Evolutionary conservation across 352 stramenopile genomes (phyloP).

Genomic region (Phytophthora pini): DNA sequence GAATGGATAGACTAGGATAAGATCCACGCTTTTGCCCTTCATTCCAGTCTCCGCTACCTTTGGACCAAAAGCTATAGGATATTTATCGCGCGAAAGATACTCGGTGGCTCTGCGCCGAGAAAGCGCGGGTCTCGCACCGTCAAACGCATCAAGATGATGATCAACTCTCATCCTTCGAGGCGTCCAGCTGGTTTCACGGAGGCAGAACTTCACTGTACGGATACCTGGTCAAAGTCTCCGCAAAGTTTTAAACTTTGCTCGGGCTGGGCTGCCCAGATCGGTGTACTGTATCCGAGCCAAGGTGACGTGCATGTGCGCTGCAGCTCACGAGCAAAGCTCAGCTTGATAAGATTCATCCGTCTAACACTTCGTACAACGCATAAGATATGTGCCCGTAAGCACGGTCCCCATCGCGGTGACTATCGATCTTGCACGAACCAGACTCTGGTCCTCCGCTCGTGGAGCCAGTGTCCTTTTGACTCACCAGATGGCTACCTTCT

Average conservation of each 20-base stretch:
- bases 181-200: conserved; percentile 11
- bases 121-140: background rate
- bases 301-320: background rate
- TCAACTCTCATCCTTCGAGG: conserved; percentile 8
- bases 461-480: conserved; percentile 28
- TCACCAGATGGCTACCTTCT: conserved; percentile 29
- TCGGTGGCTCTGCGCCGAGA: conserved; percentile 4
- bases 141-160: conserved; percentile 2
- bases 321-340: conserved; percentile 1
- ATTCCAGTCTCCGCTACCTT: too few species aligned
- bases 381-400: conserved; percentile 17
- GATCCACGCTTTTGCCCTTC: conserved; percentile 2
- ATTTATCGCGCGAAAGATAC: conserved; percentile 8
- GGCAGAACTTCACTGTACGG: conserved; percentile 4
- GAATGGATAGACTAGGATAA: conserved; percentile 16
- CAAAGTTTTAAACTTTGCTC: conserved; percentile 7
- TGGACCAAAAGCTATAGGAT: too few species aligned
- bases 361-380: conserved; percentile 1
- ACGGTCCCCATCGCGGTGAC: conserved; percentile 10
- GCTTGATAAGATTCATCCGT: conserved; percentile 10
- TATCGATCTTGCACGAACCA: too few species aligned
- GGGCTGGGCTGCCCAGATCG: conserved; percentile 17
- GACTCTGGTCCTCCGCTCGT: conserved; percentile 2
- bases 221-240: conserved; percentile 16
- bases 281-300: conserved; percentile 6